phyloP scores from a whole-genome alignment of 306 rosid genomes.

The Myrica gale region DNA sequence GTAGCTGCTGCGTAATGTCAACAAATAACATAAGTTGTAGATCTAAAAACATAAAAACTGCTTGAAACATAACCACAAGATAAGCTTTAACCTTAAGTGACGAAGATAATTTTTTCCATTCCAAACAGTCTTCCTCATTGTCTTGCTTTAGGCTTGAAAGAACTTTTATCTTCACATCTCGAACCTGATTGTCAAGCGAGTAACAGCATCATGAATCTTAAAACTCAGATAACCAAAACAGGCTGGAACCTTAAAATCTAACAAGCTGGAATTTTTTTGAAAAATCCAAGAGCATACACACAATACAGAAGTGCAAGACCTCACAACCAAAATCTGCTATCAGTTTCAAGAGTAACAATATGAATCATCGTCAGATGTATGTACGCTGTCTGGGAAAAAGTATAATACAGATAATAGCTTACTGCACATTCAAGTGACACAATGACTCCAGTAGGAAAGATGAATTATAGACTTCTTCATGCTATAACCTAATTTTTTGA shows the following conservation, averaged over 20 bases:
- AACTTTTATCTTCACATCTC: conserved; percentile 81
- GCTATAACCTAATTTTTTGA: not conserved
- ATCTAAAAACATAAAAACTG: not conserved
- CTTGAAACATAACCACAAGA: conserved; percentile 13
- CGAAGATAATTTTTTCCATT: conserved; percentile 72
- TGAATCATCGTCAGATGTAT: not conserved
- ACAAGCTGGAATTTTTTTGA: not conserved
- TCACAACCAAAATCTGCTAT: conserved; percentile 6
- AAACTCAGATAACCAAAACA: conserved; percentile 15
- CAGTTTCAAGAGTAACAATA: not conserved
- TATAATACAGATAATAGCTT: not conserved
- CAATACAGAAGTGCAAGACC: not conserved
- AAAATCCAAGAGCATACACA: not conserved
- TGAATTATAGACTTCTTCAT: not conserved
- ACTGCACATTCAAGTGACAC: not conserved
- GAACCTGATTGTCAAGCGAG: conserved; percentile 54
- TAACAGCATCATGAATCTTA: conserved; percentile 22
- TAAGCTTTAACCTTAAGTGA: conserved; percentile 62
- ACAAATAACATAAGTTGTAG: not conserved
- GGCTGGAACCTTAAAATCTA: not conserved
- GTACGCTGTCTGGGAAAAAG: not conserved
- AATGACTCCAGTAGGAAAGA: not conserved
- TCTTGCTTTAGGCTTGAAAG: conserved; percentile 74
- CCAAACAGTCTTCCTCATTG: conserved; percentile 57
- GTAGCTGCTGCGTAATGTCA: not conserved